phyloP scores from a whole-genome alignment of 352 stramenopile species.

The Aphanomyces euteiches region DNA sequence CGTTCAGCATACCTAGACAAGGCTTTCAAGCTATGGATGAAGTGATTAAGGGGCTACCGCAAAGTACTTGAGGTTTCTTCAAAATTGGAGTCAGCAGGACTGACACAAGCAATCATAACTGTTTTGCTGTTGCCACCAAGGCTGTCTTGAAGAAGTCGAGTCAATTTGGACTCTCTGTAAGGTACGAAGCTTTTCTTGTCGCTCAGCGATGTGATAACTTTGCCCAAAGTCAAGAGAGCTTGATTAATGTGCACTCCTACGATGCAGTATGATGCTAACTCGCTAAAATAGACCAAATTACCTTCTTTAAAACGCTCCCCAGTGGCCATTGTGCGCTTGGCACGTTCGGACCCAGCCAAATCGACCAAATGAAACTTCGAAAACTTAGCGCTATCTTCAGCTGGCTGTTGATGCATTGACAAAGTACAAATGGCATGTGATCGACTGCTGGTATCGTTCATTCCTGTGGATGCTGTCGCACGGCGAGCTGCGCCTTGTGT shows the following conservation, averaged over 20 bases:
- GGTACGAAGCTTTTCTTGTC: conserved; percentile 74
- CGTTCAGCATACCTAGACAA: conserved; percentile 81
- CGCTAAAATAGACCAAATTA: conserved; percentile 31
- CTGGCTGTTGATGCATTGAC: conserved; percentile 62
- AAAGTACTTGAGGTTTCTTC: conserved; percentile 96
- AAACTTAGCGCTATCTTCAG: conserved; percentile 39
- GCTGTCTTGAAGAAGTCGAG: conserved; percentile 82
- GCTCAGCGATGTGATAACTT: conserved; percentile 92
- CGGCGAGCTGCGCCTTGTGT: conserved; percentile 45
- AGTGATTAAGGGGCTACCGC: conserved; percentile 42
- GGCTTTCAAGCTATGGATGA: no score
- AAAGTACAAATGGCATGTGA: conserved; percentile 90
- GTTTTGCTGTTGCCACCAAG: conserved; percentile 90
- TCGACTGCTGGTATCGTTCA: conserved; percentile 76
- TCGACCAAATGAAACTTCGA: conserved; percentile 95
- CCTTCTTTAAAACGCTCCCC: conserved; percentile 89
- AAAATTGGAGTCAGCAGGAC: conserved; percentile 74
- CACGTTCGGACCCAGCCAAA: conserved; percentile 92
- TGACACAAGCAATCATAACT: conserved; percentile 86
- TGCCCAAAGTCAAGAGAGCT: conserved; percentile 90
- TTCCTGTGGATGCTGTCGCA: conserved; percentile 61
- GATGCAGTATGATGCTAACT: background rate
- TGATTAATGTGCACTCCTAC: conserved; percentile 90
- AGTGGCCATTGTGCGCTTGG: conserved; percentile 83
- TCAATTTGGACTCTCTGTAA: conserved; percentile 90